These are phyloP conservation scores for Xylaria cubensis DNA, from an alignment of 495 filamentous ascomycete genomes.

Conservation along the genomic window DNA sequence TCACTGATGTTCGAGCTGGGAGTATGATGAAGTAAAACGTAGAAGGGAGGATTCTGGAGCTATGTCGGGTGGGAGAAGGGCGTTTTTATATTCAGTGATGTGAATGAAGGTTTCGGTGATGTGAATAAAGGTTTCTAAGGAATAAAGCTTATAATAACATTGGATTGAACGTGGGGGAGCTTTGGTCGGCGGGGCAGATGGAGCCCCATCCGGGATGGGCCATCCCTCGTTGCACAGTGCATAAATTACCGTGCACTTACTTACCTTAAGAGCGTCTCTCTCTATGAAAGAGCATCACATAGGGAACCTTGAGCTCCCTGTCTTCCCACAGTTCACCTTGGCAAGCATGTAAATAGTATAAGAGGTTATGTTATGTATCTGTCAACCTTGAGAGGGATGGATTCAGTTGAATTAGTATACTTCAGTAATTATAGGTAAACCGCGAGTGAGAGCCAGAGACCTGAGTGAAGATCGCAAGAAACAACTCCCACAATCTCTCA, in stretches of 20 bases:
- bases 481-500: not conserved
- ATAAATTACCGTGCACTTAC: not conserved
- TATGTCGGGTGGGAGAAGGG: not conserved
- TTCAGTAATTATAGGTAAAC: not conserved
- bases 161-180: conserved; percentile 13
- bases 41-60: not conserved
- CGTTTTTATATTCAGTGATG: not conserved
- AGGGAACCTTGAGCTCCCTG: no score
- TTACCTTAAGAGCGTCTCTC: no score
- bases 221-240: not conserved
- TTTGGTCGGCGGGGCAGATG: not conserved
- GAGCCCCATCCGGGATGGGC: no score
- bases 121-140: not conserved
- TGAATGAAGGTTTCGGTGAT: not conserved
- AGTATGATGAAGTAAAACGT: not conserved
- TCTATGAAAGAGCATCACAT: no score
- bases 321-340: no score
- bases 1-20: not conserved
- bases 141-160: not conserved
- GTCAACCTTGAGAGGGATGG: not conserved
- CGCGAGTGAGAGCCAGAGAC: not conserved
- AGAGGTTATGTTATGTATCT: not conserved
- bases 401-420: not conserved
- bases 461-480: no score
- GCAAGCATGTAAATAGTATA: not conserved